Conservation (phyloP, 495 filamentous ascomycete genomes). For the Friedmanniomyces simplex region DNA sequence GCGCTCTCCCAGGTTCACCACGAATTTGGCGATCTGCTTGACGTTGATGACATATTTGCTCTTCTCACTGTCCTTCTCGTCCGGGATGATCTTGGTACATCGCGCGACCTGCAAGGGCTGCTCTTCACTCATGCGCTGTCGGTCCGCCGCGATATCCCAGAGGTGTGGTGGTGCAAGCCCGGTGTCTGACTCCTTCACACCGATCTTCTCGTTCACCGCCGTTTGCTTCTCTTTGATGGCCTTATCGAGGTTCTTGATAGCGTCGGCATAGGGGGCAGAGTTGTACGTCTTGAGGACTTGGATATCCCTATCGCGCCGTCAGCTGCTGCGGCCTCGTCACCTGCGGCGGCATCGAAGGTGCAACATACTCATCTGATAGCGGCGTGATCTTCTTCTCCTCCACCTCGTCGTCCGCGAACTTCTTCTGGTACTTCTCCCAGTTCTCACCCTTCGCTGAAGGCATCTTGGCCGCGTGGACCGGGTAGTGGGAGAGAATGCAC, state of each 20-base stretch:
- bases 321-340: neutral
- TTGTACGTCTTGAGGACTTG: slow-evolving; percentile 99
- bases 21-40: slow-evolving; percentile 99
- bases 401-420: slow-evolving; percentile 89
- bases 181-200: slow-evolving; percentile 86
- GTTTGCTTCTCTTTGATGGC: slow-evolving; percentile 96
- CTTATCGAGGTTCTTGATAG: slow-evolving; percentile 90
- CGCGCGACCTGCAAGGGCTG: slow-evolving; percentile 94
- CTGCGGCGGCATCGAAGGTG: neutral
- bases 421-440: slow-evolving; percentile 99
- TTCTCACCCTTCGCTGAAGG: slow-evolving; percentile 83
- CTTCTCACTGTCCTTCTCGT: slow-evolving; percentile 94
- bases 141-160: slow-evolving; percentile 96
- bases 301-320: slow-evolving; percentile 64
- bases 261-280: slow-evolving; percentile 85
- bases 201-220: slow-evolving; percentile 97
- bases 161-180: slow-evolving; percentile 95
- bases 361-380: slow-evolving; percentile 79
- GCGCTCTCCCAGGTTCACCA: slow-evolving; percentile 93
- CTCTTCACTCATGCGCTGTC: slow-evolving; percentile 96
- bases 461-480: slow-evolving; percentile 36
- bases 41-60: slow-evolving; percentile 99
- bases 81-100: slow-evolving; percentile 97
- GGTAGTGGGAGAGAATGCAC: neutral
- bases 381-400: slow-evolving; percentile 99